A percentile compares a stretch with the other conserved stretches of the same genome.
Conservation (phyloP, 495 filamentous ascomycete species). For the Penicillium coprophilum region DNA sequence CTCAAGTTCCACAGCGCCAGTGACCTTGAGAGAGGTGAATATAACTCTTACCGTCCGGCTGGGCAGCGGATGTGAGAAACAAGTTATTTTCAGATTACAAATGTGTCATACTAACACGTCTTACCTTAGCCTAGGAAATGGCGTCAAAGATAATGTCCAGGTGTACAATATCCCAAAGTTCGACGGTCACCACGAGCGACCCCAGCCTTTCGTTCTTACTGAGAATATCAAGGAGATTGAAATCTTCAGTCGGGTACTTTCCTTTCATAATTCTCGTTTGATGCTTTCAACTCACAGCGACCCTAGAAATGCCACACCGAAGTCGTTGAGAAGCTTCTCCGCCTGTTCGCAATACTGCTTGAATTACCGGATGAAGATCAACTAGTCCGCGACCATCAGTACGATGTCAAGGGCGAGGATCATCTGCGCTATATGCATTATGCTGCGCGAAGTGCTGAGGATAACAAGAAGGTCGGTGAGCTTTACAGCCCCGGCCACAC, state of each 20-base stretch:
- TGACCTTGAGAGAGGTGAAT: slow-evolving; percentile 36
- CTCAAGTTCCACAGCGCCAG: slow-evolving; percentile 43
- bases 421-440: slow-evolving; percentile 57
- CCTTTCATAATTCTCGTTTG: too few species aligned
- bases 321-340: slow-evolving; percentile 50
- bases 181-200: slow-evolving; percentile 41
- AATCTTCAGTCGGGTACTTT: slow-evolving; percentile 40
- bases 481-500: slow-evolving; percentile 40
- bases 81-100: neutral
- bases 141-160: slow-evolving; percentile 49
- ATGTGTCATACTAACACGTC: neutral
- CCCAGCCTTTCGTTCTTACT: slow-evolving; percentile 39
- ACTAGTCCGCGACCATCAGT: slow-evolving; percentile 47
- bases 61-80: slow-evolving; percentile 42
- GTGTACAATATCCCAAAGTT: slow-evolving; percentile 56
- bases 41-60: slow-evolving; percentile 47
- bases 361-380: slow-evolving; percentile 52
- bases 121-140: slow-evolving; percentile 39
- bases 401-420: slow-evolving; percentile 48
- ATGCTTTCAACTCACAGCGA: neutral
- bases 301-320: slow-evolving; percentile 50
- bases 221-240: slow-evolving; percentile 38
- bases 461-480: slow-evolving; percentile 39
- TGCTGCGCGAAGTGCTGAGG: slow-evolving; percentile 40
- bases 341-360: slow-evolving; percentile 52